Evolutionary conservation across 2,329 filamentous ascomycete genomes (phyloP).

Genomic region (Aulographum hederae): DNA sequence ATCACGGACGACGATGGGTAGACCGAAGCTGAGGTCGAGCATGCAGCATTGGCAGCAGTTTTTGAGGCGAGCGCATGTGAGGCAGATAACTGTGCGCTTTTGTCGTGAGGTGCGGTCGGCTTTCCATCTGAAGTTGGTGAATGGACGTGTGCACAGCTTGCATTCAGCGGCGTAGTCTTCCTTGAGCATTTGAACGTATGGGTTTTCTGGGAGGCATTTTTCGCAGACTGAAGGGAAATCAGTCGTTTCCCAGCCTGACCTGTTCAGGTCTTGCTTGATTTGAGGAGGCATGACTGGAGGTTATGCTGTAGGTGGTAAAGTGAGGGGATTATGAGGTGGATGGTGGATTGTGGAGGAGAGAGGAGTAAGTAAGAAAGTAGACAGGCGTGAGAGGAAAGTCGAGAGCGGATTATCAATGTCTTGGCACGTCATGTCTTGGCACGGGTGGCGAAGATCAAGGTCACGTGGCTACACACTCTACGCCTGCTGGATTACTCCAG

Average conservation of each 20-base stretch:
- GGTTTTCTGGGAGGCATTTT: constrained; percentile 86
- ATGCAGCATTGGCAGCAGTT: constrained; percentile 99
- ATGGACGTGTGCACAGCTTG: constrained; percentile 74
- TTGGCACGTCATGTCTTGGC: too few species aligned
- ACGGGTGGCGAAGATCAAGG: too few species aligned
- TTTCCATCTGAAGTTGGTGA: constrained; percentile 92
- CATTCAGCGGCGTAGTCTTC: constrained; percentile 63
- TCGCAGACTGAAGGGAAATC: constrained; percentile 83
- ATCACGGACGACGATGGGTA: constrained; percentile 88
- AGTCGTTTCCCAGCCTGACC: constrained; percentile 88
- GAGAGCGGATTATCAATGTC: too few species aligned
- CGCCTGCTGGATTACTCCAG: too few species aligned
- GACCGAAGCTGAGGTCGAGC: constrained; percentile 88
- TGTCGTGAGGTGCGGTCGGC: constrained; percentile 79
- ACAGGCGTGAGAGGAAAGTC: too few species aligned
- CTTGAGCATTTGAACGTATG: constrained; percentile 98
- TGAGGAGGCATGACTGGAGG: constrained; percentile 79
- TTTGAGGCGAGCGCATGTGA: constrained; percentile 91
- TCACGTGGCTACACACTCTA: too few species aligned
- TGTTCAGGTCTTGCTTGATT: constrained; percentile 90
- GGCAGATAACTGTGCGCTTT: constrained; percentile 86
- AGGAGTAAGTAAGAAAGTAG: too few species aligned
- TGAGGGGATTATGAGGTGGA: too few species aligned
- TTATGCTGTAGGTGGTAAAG: too few species aligned
- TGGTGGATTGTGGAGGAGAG: too few species aligned